These are phyloP conservation scores for Saussurea involucrata DNA, from an alignment of 129 eudicot genomes.

Conservation along the genomic window DNA sequence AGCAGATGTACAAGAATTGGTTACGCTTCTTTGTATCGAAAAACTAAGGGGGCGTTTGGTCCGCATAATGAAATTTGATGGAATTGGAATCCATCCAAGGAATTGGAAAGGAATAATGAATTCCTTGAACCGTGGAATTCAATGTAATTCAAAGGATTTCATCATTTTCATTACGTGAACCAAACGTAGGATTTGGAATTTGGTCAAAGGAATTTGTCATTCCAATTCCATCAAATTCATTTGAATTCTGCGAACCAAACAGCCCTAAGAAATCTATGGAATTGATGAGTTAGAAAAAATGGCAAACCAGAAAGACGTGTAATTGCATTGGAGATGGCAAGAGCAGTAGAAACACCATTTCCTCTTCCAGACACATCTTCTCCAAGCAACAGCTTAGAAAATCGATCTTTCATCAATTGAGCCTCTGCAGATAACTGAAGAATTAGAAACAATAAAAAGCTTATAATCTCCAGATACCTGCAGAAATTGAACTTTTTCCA, in stretches of 20 bases:
- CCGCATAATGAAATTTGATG: no score
- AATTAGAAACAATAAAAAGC: conserved; percentile 4
- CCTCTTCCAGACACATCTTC: conserved; percentile 86
- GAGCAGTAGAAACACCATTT: conserved; percentile 69
- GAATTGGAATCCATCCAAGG: no score
- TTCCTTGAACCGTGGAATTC: no score
- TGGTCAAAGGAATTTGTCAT: no score
- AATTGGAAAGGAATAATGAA: no score
- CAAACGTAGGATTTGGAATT: no score
- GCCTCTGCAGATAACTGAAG: conserved; percentile 34
- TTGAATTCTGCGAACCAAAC: no score
- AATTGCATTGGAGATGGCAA: conserved; percentile 80
- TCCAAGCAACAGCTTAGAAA: conserved; percentile 74
- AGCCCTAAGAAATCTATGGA: neutral
- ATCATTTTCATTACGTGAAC: no score
- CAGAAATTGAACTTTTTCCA: neutral
- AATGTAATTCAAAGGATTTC: no score
- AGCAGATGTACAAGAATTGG: neutral
- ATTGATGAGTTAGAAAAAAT: neutral
- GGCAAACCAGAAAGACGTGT: conserved; percentile 72
- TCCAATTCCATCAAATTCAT: no score
- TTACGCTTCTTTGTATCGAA: neutral
- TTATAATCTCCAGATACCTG: neutral
- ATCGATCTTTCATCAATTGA: conserved; percentile 67
- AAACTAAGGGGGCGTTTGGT: no score